phyloP scores from a whole-genome alignment of 805 yeast species.

The Groenewaldozyma salmanticensis region DNA sequence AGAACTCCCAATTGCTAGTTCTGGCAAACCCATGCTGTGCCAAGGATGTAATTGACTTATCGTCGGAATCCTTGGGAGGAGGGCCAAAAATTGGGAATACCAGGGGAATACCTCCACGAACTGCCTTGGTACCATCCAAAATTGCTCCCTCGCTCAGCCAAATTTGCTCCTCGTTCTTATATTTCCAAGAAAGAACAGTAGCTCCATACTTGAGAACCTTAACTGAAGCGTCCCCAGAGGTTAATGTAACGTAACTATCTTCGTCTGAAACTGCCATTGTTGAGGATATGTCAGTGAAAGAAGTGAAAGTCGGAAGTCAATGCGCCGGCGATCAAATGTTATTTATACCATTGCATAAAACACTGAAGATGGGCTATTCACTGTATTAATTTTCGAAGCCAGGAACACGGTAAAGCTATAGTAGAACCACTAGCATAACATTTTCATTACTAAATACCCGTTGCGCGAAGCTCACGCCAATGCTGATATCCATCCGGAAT shows the following conservation, averaged over 20 bases:
- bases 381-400: no score
- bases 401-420: no score
- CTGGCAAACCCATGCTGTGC: constrained; percentile 98
- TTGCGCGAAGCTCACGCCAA: no score
- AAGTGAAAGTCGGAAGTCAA: no score
- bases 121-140: constrained; percentile 87
- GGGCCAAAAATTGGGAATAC: constrained; percentile 88
- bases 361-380: no score
- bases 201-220: constrained; percentile 81
- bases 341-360: no score
- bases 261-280: constrained; percentile 59
- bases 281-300: no score
- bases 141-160: constrained; percentile 60
- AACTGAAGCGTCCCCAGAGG: constrained; percentile 54
- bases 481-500: no score
- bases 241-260: constrained; percentile 50
- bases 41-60: constrained; percentile 48
- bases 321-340: no score
- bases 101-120: constrained; percentile 93
- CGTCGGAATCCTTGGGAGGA: constrained; percentile 27
- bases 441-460: no score
- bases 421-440: no score
- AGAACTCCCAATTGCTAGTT: constrained; percentile 82
- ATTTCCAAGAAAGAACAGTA: constrained; percentile 72
- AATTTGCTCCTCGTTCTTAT: constrained; percentile 65